Percentiles rank a stretch among this genome's conserved stretches.
Conservation (phyloP, 345 rosid genomes). For the Rhodamnia rubescens region DNA sequence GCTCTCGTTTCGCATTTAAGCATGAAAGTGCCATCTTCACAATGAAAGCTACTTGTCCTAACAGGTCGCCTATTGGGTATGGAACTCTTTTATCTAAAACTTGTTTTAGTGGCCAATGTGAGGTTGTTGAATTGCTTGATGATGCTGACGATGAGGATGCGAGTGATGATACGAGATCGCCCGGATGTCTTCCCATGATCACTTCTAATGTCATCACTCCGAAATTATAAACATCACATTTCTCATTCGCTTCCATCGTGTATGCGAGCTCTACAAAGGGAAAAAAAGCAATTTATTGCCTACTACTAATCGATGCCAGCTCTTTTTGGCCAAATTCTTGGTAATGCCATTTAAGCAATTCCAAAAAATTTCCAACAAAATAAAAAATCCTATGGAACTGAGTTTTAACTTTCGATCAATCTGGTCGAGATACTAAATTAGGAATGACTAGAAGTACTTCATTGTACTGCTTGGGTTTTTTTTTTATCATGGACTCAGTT, state of each 20-base stretch:
- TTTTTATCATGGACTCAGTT: no score
- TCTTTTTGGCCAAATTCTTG: not conserved
- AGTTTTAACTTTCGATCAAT: no score
- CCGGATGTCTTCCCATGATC: no score
- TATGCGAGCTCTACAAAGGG: not conserved
- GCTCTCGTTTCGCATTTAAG: not conserved
- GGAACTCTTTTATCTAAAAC: not conserved
- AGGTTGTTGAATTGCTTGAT: not conserved
- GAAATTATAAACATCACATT: not conserved
- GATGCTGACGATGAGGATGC: not conserved
- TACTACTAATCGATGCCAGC: not conserved
- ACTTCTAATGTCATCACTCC: no score
- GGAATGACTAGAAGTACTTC: no score
- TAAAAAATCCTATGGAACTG: no score
- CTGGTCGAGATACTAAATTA: no score
- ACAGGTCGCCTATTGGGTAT: not conserved
- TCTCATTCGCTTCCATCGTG: not conserved
- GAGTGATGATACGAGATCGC: no score
- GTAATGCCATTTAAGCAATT: not conserved
- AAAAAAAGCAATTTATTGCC: not conserved
- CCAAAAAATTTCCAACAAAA: no score
- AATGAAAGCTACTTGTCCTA: not conserved
- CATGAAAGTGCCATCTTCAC: not conserved
- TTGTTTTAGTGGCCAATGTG: not conserved
- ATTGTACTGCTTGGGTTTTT: no score